These are phyloP conservation scores for Calonectria leucothoes DNA, from an alignment of 2,329 filamentous ascomycete species.

Conservation along the genomic window DNA sequence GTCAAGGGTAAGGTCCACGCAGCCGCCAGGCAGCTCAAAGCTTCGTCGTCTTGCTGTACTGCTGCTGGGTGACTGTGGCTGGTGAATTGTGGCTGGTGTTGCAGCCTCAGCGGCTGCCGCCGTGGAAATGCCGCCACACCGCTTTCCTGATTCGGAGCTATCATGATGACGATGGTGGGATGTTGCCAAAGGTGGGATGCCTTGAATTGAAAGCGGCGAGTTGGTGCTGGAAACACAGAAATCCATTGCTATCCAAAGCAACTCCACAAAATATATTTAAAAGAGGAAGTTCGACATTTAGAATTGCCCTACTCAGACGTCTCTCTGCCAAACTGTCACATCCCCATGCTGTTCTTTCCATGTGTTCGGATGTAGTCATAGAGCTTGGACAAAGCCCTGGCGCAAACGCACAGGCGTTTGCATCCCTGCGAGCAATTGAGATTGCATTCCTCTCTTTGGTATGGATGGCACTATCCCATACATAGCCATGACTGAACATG, in stretches of 20 bases:
- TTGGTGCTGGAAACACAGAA: not conserved
- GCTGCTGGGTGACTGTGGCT: not conserved
- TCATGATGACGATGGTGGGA: constrained; percentile 22
- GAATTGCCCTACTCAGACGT: not conserved
- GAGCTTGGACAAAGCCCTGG: not conserved
- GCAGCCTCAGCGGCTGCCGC: constrained; percentile 31
- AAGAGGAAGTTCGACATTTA: too few relatives aligned
- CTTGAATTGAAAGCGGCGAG: not conserved
- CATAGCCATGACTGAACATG: not conserved
- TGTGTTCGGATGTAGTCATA: not conserved
- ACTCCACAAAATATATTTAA: too few relatives aligned
- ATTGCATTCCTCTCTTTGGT: not conserved
- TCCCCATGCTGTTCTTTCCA: not conserved
- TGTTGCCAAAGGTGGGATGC: not conserved
- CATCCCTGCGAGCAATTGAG: not conserved
- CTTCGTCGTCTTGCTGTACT: constrained; percentile 48
- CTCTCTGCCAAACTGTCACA: too few relatives aligned
- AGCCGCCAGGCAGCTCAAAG: constrained; percentile 50
- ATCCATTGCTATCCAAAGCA: too few relatives aligned
- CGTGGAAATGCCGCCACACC: constrained; percentile 40
- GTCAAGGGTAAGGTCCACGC: constrained; percentile 30
- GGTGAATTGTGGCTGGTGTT: not conserved
- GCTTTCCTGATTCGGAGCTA: constrained; percentile 34
- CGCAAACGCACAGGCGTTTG: constrained; percentile 6
- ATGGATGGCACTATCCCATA: not conserved